phyloP scores from a whole-genome alignment of 2,329 filamentous ascomycete species.

The Zymoseptoria crescenta region DNA sequence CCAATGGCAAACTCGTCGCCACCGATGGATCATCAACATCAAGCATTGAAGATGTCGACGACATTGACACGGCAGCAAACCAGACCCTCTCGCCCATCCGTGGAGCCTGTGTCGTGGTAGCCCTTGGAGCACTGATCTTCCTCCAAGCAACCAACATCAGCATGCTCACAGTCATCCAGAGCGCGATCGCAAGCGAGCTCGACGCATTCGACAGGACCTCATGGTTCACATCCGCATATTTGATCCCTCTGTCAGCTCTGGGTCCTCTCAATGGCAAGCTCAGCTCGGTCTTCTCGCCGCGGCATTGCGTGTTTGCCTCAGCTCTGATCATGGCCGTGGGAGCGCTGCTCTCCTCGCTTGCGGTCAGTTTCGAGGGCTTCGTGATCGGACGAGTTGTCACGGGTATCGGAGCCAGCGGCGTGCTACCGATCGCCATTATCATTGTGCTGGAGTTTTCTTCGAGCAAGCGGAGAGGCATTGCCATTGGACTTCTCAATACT shows the following conservation, averaged over 20 bases:
- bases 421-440: slow-evolving; percentile 67
- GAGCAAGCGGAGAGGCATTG: slow-evolving; percentile 60
- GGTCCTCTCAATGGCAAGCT: slow-evolving; percentile 65
- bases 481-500: slow-evolving; percentile 65
- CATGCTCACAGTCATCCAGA: slow-evolving; percentile 74
- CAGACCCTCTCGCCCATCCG: slow-evolving; percentile 17
- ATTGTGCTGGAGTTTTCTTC: slow-evolving; percentile 66
- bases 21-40: background rate
- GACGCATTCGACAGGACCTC: slow-evolving; percentile 64
- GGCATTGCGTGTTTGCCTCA: slow-evolving; percentile 56
- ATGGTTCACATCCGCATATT: slow-evolving; percentile 75
- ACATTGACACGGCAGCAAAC: slow-evolving; percentile 17
- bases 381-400: slow-evolving; percentile 60
- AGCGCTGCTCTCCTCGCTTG: slow-evolving; percentile 55
- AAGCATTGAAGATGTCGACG: background rate
- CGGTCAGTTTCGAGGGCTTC: slow-evolving; percentile 54
- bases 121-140: slow-evolving; percentile 28
- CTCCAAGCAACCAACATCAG: slow-evolving; percentile 60
- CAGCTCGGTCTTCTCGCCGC: slow-evolving; percentile 64
- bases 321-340: slow-evolving; percentile 54
- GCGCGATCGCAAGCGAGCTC: slow-evolving; percentile 65
- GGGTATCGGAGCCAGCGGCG: slow-evolving; percentile 62
- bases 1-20: background rate
- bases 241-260: slow-evolving; percentile 54
- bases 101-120: slow-evolving; percentile 14